Base-by-base conservation (phyloP, 192 early-diverging fungal species). In the Entomortierella chlamydospora region DNA sequence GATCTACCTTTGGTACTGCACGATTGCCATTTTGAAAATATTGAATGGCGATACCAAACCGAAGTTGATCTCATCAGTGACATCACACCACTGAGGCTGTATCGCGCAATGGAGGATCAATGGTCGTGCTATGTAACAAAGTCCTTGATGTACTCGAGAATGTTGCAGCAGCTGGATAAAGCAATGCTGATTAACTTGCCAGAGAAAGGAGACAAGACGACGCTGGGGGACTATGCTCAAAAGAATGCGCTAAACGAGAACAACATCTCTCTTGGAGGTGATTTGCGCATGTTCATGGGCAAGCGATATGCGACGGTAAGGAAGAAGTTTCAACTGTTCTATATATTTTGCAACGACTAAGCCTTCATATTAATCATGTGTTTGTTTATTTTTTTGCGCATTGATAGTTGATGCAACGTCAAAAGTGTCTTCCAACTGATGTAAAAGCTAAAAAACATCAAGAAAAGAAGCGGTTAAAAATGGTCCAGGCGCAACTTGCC, bases 1-100 rank as follows among this genome's bases (percentile, higher is more conserved):
- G 97, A 99, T 59, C 66, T 90, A 57, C 96, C 97, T 12, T 85
- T 99, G 56, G 91, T 99, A 1, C 77, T 98, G 51, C 92, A 94
- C 26, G 96, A 98, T 58, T 96, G 95, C 67, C 83, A 89, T 28
- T 98, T 92, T 70, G 82, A 83, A 4, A 83, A 88, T 28, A 68
- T 91, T 7, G 62, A 86, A 22, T 93, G 92, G 92, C 85, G 81
- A 50, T 81, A 89, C 64, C 77, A 87, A 64, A 87, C 71, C 18
- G 82, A 81, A 26, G 73, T 73, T 11, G 64, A 58, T 29, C 58
- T 70, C 28, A 43, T 69, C 10, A 71, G 58, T 28, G 64, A 74
- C 26, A 82, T 81, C 12, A 70, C 74, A 4, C 68, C 73, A 15
- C 47, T 78, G 29, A 52, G 81, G 56, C 53, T 85, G 4, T 85